Evolutionary conservation across 148 eudicot genomes (phyloP).

Genomic region (Linanthus parryae): DNA sequence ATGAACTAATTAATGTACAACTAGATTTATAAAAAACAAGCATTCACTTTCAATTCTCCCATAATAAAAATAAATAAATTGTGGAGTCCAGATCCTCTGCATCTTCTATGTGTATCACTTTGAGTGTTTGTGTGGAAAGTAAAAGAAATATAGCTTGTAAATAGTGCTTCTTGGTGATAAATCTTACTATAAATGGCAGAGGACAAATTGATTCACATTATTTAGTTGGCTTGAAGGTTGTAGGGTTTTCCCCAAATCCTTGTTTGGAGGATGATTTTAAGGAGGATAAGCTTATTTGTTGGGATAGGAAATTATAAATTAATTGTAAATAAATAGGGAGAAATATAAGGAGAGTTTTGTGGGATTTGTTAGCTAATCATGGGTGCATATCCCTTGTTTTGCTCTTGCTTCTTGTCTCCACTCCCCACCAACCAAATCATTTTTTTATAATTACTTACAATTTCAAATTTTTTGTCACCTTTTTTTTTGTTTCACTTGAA

Average conservation of each 20-base stretch:
- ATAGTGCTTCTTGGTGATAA: background rate
- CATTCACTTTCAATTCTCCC: too few relatives aligned
- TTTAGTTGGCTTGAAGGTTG: too few relatives aligned
- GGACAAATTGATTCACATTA: conserved; percentile 1
- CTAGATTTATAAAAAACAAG: too few relatives aligned
- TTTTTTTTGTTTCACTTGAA: background rate
- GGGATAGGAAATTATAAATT: background rate
- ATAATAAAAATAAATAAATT: too few relatives aligned
- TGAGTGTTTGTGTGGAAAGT: too few relatives aligned
- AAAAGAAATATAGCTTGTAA: too few relatives aligned
- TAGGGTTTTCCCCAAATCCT: conserved; percentile 1
- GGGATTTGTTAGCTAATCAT: background rate
- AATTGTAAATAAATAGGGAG: too few relatives aligned
- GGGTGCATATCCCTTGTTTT: conserved; percentile 10
- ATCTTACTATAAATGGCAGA: background rate
- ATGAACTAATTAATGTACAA: too few relatives aligned
- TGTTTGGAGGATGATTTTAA: background rate
- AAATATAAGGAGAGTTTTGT: too few relatives aligned
- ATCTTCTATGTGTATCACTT: too few relatives aligned
- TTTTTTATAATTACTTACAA: background rate
- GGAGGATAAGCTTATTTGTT: background rate
- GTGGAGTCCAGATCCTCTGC: too few relatives aligned
- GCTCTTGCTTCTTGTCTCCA: conserved; percentile 8
- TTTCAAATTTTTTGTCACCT: background rate
- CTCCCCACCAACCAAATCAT: background rate